These are phyloP conservation scores for Cladosporium sp. DNA, from an alignment of 2,329 filamentous ascomycete species.

Conservation along the genomic window DNA sequence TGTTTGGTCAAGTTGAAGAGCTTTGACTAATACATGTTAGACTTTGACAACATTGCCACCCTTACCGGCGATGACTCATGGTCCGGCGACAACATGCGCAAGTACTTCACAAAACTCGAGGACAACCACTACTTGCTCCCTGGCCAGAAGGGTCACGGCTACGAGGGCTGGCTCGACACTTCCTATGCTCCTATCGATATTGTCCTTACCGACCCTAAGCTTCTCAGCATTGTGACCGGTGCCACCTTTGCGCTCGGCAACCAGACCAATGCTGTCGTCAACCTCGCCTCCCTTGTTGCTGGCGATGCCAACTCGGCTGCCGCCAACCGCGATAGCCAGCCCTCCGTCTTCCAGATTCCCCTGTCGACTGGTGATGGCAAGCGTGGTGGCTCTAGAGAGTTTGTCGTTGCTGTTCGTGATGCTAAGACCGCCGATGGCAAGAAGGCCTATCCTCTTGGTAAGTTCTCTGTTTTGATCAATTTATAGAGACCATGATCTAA, in stretches of 20 bases:
- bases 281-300: slow-evolving; percentile 26
- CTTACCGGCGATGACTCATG: slow-evolving; percentile 60
- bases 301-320: slow-evolving; percentile 42
- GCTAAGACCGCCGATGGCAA: slow-evolving; percentile 48
- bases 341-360: slow-evolving; percentile 56
- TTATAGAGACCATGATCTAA: background rate
- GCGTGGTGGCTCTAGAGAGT: slow-evolving; percentile 48
- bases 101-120: slow-evolving; percentile 54
- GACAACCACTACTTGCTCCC: slow-evolving; percentile 47
- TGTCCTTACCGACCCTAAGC: slow-evolving; percentile 49
- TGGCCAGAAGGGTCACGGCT: slow-evolving; percentile 49
- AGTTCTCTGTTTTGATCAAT: background rate
- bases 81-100: slow-evolving; percentile 55
- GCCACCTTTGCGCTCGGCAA: slow-evolving; percentile 51
- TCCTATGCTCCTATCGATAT: slow-evolving; percentile 49
- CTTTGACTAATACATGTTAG: slow-evolving; percentile 26
- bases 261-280: slow-evolving; percentile 26
- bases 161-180: slow-evolving; percentile 54
- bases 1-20: background rate
- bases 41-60: slow-evolving; percentile 55
- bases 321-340: slow-evolving; percentile 41
- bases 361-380: slow-evolving; percentile 43
- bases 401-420: slow-evolving; percentile 49
- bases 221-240: slow-evolving; percentile 50
- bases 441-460: slow-evolving; percentile 49